Conservation (phyloP, 192 early-diverging fungal genomes). For the Coemansia sp. region DNA sequence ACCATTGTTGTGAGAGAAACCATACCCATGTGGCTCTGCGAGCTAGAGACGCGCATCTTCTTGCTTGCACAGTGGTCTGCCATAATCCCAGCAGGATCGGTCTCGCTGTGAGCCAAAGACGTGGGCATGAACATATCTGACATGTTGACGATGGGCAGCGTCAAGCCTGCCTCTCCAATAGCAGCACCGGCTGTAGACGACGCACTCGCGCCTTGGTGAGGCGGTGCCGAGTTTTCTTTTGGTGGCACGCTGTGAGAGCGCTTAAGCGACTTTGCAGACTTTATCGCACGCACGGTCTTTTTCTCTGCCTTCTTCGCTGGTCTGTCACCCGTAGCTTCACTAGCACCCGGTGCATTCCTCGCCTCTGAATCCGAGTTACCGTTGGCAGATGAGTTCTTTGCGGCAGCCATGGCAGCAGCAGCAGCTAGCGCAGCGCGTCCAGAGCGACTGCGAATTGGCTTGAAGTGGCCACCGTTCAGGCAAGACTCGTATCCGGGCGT, state of each 20-base stretch:
- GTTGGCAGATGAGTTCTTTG: conserved; percentile 22
- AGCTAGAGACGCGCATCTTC: conserved; percentile 55
- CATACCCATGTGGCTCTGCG: conserved; percentile 35
- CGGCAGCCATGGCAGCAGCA: conserved; percentile 46
- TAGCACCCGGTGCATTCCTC: conserved; percentile 1
- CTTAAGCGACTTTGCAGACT: conserved; percentile 52
- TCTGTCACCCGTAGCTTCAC: not conserved
- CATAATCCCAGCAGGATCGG: conserved; percentile 20
- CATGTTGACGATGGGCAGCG: conserved; percentile 5
- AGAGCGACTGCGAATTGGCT: conserved; percentile 56
- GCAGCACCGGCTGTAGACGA: conserved; percentile 5
- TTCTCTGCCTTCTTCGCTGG: conserved; percentile 38
- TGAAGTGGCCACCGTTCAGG: conserved; percentile 53
- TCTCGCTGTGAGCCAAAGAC: conserved; percentile 36
- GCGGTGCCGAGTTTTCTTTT: conserved; percentile 35
- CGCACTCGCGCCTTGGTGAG: conserved; percentile 7
- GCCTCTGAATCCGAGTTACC: conserved; percentile 14
- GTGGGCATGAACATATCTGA: conserved; percentile 12
- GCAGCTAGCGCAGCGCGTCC: conserved; percentile 53
- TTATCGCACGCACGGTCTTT: conserved; percentile 36
- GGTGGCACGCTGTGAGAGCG: conserved; percentile 56
- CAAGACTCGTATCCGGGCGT: conserved; percentile 55
- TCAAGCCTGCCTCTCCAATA: conserved; percentile 8
- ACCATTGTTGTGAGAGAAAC: conserved; percentile 14
- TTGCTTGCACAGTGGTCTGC: conserved; percentile 29